Conservation (phyloP, 2,329 filamentous ascomycete genomes). For the Fonsecaea monophora region DNA sequence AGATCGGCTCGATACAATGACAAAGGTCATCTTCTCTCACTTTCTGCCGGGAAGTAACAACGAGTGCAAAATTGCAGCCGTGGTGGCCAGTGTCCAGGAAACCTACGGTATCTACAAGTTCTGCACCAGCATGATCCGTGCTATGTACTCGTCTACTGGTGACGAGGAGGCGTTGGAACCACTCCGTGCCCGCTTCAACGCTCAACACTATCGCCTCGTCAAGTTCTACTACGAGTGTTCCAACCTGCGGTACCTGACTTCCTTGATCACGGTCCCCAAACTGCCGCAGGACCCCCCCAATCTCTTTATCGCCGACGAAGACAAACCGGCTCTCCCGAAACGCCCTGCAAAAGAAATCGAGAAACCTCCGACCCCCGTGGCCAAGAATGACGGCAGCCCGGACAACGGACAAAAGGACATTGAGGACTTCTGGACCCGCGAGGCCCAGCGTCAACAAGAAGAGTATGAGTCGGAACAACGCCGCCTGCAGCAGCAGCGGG, state of each 20-base stretch:
- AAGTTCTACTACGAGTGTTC: constrained; percentile 99
- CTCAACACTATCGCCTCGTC: constrained; percentile 93
- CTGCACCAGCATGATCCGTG: constrained; percentile 97
- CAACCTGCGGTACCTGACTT: constrained; percentile 94
- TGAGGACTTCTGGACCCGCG: constrained; percentile 96
- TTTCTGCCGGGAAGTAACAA: constrained; percentile 92
- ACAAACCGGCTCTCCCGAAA: constrained; percentile 80
- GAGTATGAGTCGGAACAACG: constrained; percentile 95
- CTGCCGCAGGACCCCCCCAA: constrained; percentile 93
- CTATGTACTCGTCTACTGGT: constrained; percentile 95
- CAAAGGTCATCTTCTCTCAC: constrained; percentile 97
- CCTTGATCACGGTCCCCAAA: constrained; percentile 94
- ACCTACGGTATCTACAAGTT: constrained; percentile 99
- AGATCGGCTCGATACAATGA: constrained; percentile 97
- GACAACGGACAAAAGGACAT: constrained; percentile 82
- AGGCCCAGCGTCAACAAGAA: constrained; percentile 87
- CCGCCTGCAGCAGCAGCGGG: constrained; percentile 84
- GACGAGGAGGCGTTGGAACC: constrained; percentile 92
- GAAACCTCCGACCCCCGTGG: constrained; percentile 70
- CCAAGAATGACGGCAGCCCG: constrained; percentile 64
- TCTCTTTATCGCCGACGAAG: constrained; percentile 82
- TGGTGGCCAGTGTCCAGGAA: constrained; percentile 93
- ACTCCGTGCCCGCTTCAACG: constrained; percentile 85
- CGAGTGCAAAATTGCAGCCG: constrained; percentile 91
- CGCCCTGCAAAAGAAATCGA: constrained; percentile 74